These are phyloP conservation scores for Lentinula lateritia DNA, from an alignment of 768 basidiomycete species.

Conservation along the genomic window DNA sequence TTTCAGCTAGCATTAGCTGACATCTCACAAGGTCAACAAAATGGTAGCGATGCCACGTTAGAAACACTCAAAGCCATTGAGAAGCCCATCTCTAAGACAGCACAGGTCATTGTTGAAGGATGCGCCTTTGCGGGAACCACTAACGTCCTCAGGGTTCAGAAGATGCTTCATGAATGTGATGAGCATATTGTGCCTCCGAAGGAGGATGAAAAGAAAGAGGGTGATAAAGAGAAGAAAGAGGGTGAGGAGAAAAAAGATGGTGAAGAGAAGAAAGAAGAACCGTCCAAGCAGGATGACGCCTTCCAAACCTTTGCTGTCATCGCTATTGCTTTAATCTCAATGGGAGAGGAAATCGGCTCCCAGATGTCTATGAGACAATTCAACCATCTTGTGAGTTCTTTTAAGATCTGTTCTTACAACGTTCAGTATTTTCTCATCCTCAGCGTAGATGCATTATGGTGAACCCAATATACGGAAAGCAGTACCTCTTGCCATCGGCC, in stretches of 20 bases:
- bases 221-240: slow-evolving; percentile 39
- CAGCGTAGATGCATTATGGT: slow-evolving; percentile 86
- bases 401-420: background rate
- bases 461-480: slow-evolving; percentile 88
- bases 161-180: slow-evolving; percentile 88
- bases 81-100: slow-evolving; percentile 86
- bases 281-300: slow-evolving; percentile 49
- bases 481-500: slow-evolving; percentile 91
- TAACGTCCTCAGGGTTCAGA: slow-evolving; percentile 89
- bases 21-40: slow-evolving; percentile 67
- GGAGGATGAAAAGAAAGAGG: slow-evolving; percentile 49
- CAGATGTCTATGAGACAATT: slow-evolving; percentile 98
- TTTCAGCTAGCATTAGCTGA: background rate
- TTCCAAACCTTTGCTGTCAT: slow-evolving; percentile 92
- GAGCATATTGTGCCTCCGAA: slow-evolving; percentile 67
- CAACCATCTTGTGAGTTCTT: slow-evolving; percentile 74
- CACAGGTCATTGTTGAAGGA: slow-evolving; percentile 87
- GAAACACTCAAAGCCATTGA: slow-evolving; percentile 92
- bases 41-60: slow-evolving; percentile 88
- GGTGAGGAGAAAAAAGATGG: slow-evolving; percentile 53
- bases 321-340: slow-evolving; percentile 90
- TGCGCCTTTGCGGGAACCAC: slow-evolving; percentile 95
- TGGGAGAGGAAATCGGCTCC: slow-evolving; percentile 97
- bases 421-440: background rate
- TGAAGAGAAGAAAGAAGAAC: slow-evolving; percentile 27